Evolutionary conservation across 2,329 filamentous ascomycete genomes (phyloP).

Genomic region (Onygenales sp.): DNA sequence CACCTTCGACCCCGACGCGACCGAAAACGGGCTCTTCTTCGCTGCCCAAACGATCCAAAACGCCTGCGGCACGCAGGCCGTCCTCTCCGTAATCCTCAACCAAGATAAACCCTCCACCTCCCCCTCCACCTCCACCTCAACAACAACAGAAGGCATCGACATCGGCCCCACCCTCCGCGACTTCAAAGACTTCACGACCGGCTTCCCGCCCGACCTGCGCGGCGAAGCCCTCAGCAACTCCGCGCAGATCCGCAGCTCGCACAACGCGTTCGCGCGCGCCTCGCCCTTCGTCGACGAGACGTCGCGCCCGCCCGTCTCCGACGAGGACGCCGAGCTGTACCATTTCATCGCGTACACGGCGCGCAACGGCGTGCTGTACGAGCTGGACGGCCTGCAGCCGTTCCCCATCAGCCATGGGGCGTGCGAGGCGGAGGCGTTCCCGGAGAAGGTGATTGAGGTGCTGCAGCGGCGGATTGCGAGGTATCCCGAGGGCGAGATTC

Average conservation of each 20-base stretch:
- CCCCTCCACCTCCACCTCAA: slow-evolving; percentile 6
- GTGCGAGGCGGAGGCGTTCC: slow-evolving; percentile 63
- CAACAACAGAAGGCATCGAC: slow-evolving; percentile 43
- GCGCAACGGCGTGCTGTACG: slow-evolving; percentile 72
- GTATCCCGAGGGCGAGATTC: slow-evolving; percentile 79
- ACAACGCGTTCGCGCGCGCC: slow-evolving; percentile 82
- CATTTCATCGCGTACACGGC: slow-evolving; percentile 95
- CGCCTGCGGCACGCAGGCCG: slow-evolving; percentile 91
- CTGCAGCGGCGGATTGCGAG: slow-evolving; percentile 72
- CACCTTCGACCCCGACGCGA: slow-evolving; percentile 63
- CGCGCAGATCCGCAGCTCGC: slow-evolving; percentile 62
- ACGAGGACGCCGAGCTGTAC: slow-evolving; percentile 73
- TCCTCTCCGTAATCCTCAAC: slow-evolving; percentile 86
- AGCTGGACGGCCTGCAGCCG: slow-evolving; percentile 89
- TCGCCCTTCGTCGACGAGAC: slow-evolving; percentile 93
- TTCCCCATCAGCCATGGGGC: slow-evolving; percentile 81
- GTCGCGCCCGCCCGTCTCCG: slow-evolving; percentile 56
- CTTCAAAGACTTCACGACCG: slow-evolving; percentile 82
- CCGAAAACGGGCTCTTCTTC: slow-evolving; percentile 72
- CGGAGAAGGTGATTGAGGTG: slow-evolving; percentile 74
- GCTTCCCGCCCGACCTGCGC: slow-evolving; percentile 66
- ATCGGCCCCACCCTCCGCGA: slow-evolving; percentile 62
- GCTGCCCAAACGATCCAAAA: slow-evolving; percentile 97
- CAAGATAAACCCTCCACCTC: slow-evolving; percentile 41
- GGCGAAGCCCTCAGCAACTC: slow-evolving; percentile 64